Evolutionary conservation across 768 basidiomycete genomes (phyloP).

Genomic region (Suillus bovinus): DNA sequence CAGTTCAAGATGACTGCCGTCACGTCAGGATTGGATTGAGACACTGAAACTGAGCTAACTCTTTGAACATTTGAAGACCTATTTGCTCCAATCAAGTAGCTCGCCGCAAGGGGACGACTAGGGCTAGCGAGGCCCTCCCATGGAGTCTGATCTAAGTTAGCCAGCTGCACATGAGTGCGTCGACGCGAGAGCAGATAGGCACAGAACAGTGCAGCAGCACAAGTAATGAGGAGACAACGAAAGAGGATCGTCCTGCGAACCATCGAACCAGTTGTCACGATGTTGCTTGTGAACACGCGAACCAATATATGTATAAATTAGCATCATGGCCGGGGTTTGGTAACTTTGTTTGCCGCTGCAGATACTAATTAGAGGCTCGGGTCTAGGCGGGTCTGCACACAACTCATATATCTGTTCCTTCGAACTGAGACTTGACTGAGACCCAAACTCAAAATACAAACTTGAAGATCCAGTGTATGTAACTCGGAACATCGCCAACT

Average conservation of each 20-base stretch:
- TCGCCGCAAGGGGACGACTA: conserved; percentile 17
- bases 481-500: not conserved
- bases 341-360: not conserved
- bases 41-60: not conserved
- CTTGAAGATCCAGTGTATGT: not conserved
- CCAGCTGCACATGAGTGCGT: not conserved
- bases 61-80: not conserved
- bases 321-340: not conserved
- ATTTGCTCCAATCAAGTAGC: conserved; percentile 15
- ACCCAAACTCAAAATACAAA: not conserved
- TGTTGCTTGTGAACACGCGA: not conserved
- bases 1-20: conserved; percentile 67
- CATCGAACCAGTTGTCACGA: not conserved
- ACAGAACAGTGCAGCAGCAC: not conserved
- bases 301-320: not conserved
- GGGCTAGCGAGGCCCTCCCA: conserved; percentile 18
- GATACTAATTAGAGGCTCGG: not conserved
- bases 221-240: not conserved
- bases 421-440: not conserved
- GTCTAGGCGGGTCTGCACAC: not conserved
- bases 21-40: conserved; percentile 37
- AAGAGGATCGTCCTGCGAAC: not conserved
- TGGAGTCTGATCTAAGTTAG: conserved; percentile 3
- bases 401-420: not conserved
- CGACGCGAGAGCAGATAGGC: not conserved